Base-by-base conservation (phyloP, 192 early-diverging fungal genomes). In the Glomus cerebriforme region DNA sequence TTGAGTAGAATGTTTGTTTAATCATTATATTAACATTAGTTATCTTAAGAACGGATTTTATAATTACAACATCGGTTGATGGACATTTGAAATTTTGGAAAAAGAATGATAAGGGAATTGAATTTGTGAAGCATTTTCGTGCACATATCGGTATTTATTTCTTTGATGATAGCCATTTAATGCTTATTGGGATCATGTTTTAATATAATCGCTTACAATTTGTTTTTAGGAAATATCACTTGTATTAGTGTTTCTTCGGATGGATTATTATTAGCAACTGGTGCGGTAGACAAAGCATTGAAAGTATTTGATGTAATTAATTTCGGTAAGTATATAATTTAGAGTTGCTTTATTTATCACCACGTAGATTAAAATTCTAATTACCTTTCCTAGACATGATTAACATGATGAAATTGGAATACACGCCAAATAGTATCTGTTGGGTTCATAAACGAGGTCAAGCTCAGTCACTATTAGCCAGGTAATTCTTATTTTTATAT, bases 71-170 rank as follows among this genome's bases (percentile, higher is more conserved):
- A 0, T 98, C 97, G 0, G 86, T 92, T 0, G 96, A 99, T 84
- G 98, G 98, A 1, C 97, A 97, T 78, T 90, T 99, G 17, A 99
- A 99, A 84, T 99, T 98, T 73, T 99, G 98, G 98, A 98, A 99
- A 82, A 98, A 98, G 86, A 91, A 93, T 24, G 89, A 86, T 7
- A 86, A 86, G 47, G 98, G 97, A 15, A 93, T 99, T 59, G 98
- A 99, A 84, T 99, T 99, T 88, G 97, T 98, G 43, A 99, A 99
- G 85, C 96, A 98, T 81, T 99, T 94, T 82, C 87, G 95, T 7
- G 90, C 97, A 0, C 97, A 98, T 83, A 66, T 98, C 12, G 91
- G 91, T 76, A 86, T 87, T 63, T 70, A 62, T 64, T 31, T 43
- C 15, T 17, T 65, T 62, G 26, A 22, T 9, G 19, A 3, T 60